A percentile compares a stretch with the other conserved stretches of the same genome.
These are phyloP conservation scores for Clausena lansium DNA, from an alignment of 345 rosid genomes.

Conservation along the genomic window DNA sequence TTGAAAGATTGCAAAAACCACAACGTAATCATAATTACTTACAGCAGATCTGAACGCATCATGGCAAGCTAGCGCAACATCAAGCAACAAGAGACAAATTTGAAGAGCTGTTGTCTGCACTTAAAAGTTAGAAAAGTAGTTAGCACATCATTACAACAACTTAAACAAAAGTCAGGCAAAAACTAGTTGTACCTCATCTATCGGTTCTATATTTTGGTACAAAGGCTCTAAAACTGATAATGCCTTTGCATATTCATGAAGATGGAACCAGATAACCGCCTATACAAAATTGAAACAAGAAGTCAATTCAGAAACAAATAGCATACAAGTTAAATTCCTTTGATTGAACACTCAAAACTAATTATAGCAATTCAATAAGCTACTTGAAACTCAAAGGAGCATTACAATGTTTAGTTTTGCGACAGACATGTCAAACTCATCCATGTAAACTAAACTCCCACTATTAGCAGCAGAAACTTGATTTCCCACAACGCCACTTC, in stretches of 20 bases:
- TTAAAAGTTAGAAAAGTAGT: constrained; percentile 20
- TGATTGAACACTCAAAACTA: background rate
- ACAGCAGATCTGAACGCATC: constrained; percentile 82
- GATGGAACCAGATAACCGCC: constrained; percentile 94
- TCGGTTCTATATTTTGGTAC: constrained; percentile 68
- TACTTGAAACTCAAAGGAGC: constrained; percentile 18
- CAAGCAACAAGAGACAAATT: constrained; percentile 82
- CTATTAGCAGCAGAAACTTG: constrained; percentile 39
- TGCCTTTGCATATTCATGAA: constrained; percentile 77
- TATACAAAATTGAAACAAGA: constrained; percentile 33
- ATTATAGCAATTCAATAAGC: constrained; percentile 9
- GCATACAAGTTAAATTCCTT: background rate
- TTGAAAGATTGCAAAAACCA: constrained; percentile 1
- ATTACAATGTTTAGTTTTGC: constrained; percentile 74
- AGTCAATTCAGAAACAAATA: constrained; percentile 14
- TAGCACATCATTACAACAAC: constrained; percentile 11
- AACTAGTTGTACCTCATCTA: constrained; percentile 71
- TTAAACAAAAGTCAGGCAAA: background rate
- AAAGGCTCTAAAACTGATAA: constrained; percentile 73
- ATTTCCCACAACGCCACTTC: constrained; percentile 30
- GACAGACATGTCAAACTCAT: constrained; percentile 77
- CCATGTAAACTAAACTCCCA: constrained; percentile 40
- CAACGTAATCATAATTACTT: constrained; percentile 32
- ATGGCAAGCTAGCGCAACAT: constrained; percentile 75
- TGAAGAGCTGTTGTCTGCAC: constrained; percentile 83